Evolutionary conservation across 768 basidiomycete genomes (phyloP).

Genomic region (Polyporus arcularius): DNA sequence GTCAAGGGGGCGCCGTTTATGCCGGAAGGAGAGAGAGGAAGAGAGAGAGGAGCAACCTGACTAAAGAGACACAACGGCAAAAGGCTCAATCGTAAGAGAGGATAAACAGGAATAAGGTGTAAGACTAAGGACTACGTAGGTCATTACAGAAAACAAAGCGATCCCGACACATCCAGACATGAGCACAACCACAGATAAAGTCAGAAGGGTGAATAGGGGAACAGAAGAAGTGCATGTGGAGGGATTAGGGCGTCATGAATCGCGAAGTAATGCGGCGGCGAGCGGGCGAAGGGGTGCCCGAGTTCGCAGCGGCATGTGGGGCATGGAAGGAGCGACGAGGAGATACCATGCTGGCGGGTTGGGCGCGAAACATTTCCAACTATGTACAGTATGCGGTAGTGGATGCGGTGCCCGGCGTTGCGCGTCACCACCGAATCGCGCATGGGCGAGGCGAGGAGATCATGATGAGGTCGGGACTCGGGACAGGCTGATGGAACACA

Average conservation of each 20-base stretch:
- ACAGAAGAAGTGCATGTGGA: not conserved
- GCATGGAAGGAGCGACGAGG: slow-evolving; percentile 20
- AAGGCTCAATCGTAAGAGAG: not conserved
- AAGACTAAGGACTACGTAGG: slow-evolving; percentile 1
- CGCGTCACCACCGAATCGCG: slow-evolving; percentile 1
- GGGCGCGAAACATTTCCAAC: slow-evolving; percentile 15
- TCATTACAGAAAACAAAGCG: slow-evolving; percentile 10
- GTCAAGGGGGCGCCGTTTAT: slow-evolving; percentile 5
- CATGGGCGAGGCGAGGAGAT: slow-evolving; percentile 2
- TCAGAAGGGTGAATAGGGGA: not conserved
- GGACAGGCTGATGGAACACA: slow-evolving; percentile 12
- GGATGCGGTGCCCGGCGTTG: slow-evolving; percentile 10
- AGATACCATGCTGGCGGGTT: slow-evolving; percentile 13
- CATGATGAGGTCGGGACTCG: slow-evolving; percentile 12
- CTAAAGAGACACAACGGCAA: not conserved
- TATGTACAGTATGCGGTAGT: slow-evolving; percentile 22
- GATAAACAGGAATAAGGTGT: slow-evolving; percentile 8
- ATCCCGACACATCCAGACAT: slow-evolving; percentile 22
- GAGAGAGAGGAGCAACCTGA: slow-evolving; percentile 16
- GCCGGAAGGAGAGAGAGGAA: slow-evolving; percentile 2
- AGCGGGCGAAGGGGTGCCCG: not conserved
- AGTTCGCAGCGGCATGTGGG: slow-evolving; percentile 13
- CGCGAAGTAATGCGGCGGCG: not conserved
- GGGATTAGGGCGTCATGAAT: slow-evolving; percentile 16
- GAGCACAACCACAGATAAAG: slow-evolving; percentile 21